Conservation (phyloP, 1,284 basidiomycete species). For the Moesziomyces aphidis region DNA sequence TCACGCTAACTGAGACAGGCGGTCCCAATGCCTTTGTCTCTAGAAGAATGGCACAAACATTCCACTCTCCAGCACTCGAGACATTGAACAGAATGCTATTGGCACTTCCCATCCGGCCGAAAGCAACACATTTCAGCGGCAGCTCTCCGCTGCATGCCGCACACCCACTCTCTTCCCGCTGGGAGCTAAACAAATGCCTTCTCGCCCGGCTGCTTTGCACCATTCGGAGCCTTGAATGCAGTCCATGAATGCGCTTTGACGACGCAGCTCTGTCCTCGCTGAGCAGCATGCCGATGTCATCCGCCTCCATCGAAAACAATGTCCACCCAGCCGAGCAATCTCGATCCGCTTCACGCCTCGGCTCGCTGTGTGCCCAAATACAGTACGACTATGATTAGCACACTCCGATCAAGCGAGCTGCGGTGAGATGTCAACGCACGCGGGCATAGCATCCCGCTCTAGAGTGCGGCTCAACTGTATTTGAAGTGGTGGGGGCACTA, state of each 20-base stretch:
- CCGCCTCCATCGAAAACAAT: neutral
- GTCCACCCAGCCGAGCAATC: neutral
- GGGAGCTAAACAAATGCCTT: neutral
- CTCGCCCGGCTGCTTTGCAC: too few relatives aligned
- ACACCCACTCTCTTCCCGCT: neutral
- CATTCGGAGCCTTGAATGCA: too few relatives aligned
- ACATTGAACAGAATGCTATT: neutral
- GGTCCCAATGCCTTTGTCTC: neutral
- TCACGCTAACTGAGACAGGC: neutral
- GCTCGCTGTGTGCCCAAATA: neutral
- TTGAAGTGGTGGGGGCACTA: neutral
- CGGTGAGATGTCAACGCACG: constrained; percentile 3
- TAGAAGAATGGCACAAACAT: neutral
- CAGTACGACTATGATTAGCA: neutral
- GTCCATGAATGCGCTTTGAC: too few relatives aligned
- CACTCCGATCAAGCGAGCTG: constrained; percentile 18
- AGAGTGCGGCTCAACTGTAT: constrained; percentile 1
- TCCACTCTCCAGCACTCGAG: neutral
- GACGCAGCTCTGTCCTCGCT: neutral
- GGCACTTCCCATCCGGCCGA: neutral
- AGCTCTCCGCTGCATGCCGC: neutral
- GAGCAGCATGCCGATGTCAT: neutral
- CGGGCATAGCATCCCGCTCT: neutral
- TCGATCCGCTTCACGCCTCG: neutral
- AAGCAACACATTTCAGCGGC: neutral